A percentile compares a stretch with the other conserved stretches of the same genome.
Evolutionary conservation across 192 early-diverging fungal genomes (phyloP).

Genomic region (Coemansia sp.): DNA sequence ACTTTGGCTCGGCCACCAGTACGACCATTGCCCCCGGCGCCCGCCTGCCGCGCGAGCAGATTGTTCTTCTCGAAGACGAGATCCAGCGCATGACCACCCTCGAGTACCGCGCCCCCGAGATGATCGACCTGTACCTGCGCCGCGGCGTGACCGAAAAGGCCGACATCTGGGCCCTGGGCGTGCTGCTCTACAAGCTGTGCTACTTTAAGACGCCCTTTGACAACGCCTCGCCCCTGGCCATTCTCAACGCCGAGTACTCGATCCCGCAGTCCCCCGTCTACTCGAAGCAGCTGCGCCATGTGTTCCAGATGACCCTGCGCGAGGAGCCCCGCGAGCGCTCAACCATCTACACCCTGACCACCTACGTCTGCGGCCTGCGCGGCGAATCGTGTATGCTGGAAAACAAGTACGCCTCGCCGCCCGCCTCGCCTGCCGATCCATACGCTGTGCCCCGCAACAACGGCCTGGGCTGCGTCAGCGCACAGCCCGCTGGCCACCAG

Average conservation of each 20-base stretch:
- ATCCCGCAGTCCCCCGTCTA: slow-evolving; percentile 74
- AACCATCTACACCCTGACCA: slow-evolving; percentile 78
- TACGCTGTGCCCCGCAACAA: neutral
- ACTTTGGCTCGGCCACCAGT: slow-evolving; percentile 87
- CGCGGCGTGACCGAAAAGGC: slow-evolving; percentile 82
- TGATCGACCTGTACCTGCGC: slow-evolving; percentile 88
- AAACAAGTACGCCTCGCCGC: slow-evolving; percentile 39
- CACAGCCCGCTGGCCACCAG: slow-evolving; percentile 7
- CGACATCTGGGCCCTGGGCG: slow-evolving; percentile 82
- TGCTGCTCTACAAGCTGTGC: slow-evolving; percentile 93
- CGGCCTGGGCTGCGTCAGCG: slow-evolving; percentile 12
- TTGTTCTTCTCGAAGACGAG: slow-evolving; percentile 82
- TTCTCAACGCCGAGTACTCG: slow-evolving; percentile 80
- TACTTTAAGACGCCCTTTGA: slow-evolving; percentile 96
- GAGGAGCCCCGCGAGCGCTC: slow-evolving; percentile 72
- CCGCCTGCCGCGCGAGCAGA: slow-evolving; percentile 59
- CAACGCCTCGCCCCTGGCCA: slow-evolving; percentile 79
- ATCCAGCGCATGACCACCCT: slow-evolving; percentile 85
- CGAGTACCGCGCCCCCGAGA: slow-evolving; percentile 94
- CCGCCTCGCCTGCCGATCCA: slow-evolving; percentile 8
- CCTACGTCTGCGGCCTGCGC: slow-evolving; percentile 58
- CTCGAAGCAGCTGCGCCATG: slow-evolving; percentile 51
- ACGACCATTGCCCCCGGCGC: slow-evolving; percentile 10
- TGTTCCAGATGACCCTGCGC: slow-evolving; percentile 70
- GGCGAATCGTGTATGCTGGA: slow-evolving; percentile 39